phyloP scores from a whole-genome alignment of 208 protist species.

The Naegleria lovaniensis region DNA sequence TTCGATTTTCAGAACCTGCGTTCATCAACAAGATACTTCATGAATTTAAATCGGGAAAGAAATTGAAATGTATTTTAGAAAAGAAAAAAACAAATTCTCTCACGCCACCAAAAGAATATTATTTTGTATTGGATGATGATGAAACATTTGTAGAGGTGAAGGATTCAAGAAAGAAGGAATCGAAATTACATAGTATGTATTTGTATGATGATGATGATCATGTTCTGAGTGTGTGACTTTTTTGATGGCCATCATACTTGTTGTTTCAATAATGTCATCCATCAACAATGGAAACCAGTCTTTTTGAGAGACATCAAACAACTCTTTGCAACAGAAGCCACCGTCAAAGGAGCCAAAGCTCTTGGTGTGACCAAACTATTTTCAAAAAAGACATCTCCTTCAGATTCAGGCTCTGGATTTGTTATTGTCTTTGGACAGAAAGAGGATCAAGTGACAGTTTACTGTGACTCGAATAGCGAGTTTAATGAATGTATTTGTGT shows the following conservation, averaged over 20 bases:
- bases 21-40: background rate
- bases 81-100: background rate
- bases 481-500: background rate
- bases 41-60: background rate
- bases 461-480: background rate
- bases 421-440: background rate
- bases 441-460: background rate
- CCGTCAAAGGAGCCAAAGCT: background rate
- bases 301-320: constrained; percentile 2
- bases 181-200: background rate
- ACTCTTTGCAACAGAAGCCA: background rate
- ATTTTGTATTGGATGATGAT: constrained; percentile 1
- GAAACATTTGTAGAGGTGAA: background rate
- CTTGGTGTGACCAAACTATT: background rate
- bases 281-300: background rate
- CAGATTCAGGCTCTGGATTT: background rate
- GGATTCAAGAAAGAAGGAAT: background rate
- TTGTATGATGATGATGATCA: too few relatives aligned
- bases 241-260: too few relatives aligned
- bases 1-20: background rate
- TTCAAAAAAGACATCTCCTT: background rate
- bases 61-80: background rate
- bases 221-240: too few relatives aligned
- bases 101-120: background rate
- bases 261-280: too few relatives aligned